A percentile compares a stretch with the other conserved stretches of the same genome.
Conservation (phyloP, 495 filamentous ascomycete species). For the Penicillium canariense region DNA sequence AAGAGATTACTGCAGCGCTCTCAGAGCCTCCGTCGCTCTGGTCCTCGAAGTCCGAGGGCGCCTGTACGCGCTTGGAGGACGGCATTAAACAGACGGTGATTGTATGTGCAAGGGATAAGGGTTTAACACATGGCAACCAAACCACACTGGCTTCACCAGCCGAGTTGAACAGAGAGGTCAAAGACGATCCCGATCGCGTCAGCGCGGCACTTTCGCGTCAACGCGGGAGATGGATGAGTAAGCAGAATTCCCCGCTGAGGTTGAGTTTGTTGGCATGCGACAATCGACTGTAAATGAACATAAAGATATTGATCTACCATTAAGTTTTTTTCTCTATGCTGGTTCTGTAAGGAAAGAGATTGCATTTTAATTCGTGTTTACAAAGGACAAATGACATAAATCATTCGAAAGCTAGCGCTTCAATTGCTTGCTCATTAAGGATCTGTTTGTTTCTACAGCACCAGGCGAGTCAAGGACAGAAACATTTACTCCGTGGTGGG, state of each 20-base stretch:
- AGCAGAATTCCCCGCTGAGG: slow-evolving; percentile 4
- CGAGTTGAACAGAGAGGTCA: background rate
- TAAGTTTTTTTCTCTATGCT: no score
- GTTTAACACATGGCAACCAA: slow-evolving; percentile 6
- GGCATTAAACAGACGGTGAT: slow-evolving; percentile 27
- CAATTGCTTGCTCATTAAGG: background rate
- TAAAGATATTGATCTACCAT: no score
- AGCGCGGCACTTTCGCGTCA: slow-evolving; percentile 16
- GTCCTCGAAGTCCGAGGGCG: slow-evolving; percentile 46
- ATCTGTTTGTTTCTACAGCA: background rate
- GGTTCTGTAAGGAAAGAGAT: no score
- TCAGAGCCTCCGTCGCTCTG: slow-evolving; percentile 27
- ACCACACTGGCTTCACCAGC: background rate
- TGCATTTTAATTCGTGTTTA: background rate
- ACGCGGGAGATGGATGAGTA: slow-evolving; percentile 8
- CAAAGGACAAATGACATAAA: background rate
- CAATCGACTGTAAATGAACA: background rate
- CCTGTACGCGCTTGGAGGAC: slow-evolving; percentile 48
- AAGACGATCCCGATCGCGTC: slow-evolving; percentile 15
- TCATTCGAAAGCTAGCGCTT: background rate
- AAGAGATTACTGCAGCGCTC: slow-evolving; percentile 43
- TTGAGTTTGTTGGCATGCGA: background rate
- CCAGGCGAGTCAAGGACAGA: background rate
- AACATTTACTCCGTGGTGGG: slow-evolving; percentile 44
- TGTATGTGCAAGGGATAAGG: background rate